Base-by-base conservation (phyloP, 441 rosid genomes). In the Omphalea diandra region DNA sequence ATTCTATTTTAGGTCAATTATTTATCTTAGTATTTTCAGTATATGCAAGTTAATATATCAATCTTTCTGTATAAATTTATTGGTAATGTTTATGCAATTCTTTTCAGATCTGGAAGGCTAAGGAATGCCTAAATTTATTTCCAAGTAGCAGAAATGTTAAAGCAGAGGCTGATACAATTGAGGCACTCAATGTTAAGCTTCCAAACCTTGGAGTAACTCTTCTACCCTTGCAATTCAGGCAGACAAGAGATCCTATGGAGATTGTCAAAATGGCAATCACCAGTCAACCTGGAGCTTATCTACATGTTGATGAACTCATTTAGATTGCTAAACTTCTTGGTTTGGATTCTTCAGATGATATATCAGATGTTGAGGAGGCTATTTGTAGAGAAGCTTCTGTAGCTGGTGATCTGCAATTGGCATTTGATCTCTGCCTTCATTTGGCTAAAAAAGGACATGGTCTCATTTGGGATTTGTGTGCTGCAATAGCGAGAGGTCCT, bases 321-420 rank as follows among this genome's bases (percentile, higher is more conserved):
- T 97, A 93, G 79, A 97, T 96, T 73, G 93, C 98, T 75, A 91
- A 87, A 83, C 91, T 93, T 83, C 94, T 96, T 69, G 99, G 99
- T 55, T 80, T 96, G 73, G 88, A 75, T 79, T 87, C 99, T 66
- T 68, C 75, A 53, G 95, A 90, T 76, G 96, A 96, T 53, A 82
- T 83, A 79, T 85, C 94, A 67, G 81, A 86, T 63, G 93, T 96
- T 57, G 88, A 96, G 87, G 99, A 96, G 86, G 93, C 97, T 77
- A 90, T 96, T 83, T 97, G 98, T 75, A 88, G 98, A 77, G 99
- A 93, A 86, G 98, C 98, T 76, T 98, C 98, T 63, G 93, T 91
- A 73, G 90, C 96, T 47, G 99, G 97, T 70, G 97, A 96, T 84
- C 86, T 96, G 78, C 98, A 96, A 81, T 82, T 96, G 77, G 99